phyloP scores from a whole-genome alignment of 2,329 filamentous ascomycete species.

The Fonsecaea multimorphosa region DNA sequence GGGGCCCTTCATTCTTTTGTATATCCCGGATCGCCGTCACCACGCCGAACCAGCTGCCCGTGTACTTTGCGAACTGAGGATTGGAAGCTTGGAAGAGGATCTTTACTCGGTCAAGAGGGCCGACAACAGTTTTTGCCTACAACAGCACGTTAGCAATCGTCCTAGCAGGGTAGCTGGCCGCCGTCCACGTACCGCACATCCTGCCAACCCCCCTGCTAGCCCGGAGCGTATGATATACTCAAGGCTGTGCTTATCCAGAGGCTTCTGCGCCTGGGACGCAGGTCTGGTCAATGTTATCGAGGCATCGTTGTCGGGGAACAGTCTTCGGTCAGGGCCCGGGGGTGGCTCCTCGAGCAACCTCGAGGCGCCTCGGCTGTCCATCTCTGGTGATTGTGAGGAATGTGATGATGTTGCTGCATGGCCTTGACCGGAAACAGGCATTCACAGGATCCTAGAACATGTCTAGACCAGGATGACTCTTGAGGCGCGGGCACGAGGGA shows the following conservation, averaged over 20 bases:
- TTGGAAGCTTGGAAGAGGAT: conserved; percentile 97
- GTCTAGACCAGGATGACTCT: not conserved
- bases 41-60: conserved; percentile 85
- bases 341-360: conserved; percentile 42
- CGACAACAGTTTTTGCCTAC: conserved; percentile 93
- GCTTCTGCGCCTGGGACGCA: conserved; percentile 46
- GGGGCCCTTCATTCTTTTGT: conserved; percentile 72
- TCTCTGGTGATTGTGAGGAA: conserved; percentile 53
- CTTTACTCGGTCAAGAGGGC: conserved; percentile 95
- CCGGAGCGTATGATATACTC: conserved; percentile 86
- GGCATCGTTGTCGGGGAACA: conserved; percentile 61
- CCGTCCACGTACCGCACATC: conserved; percentile 76
- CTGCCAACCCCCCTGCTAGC: conserved; percentile 85
- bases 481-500: not conserved
- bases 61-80: conserved; percentile 91
- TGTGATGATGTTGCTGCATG: conserved; percentile 54
- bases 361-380: conserved; percentile 52
- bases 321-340: conserved; percentile 43
- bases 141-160: conserved; percentile 25
- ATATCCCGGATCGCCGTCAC: conserved; percentile 84
- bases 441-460: conserved; percentile 46
- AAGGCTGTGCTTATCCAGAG: conserved; percentile 72
- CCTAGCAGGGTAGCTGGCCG: conserved; percentile 5
- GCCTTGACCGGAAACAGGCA: conserved; percentile 62
- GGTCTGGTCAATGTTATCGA: conserved; percentile 53